Base-by-base conservation (phyloP, 139 green algal species). In the Tetraselmis chui region DNA sequence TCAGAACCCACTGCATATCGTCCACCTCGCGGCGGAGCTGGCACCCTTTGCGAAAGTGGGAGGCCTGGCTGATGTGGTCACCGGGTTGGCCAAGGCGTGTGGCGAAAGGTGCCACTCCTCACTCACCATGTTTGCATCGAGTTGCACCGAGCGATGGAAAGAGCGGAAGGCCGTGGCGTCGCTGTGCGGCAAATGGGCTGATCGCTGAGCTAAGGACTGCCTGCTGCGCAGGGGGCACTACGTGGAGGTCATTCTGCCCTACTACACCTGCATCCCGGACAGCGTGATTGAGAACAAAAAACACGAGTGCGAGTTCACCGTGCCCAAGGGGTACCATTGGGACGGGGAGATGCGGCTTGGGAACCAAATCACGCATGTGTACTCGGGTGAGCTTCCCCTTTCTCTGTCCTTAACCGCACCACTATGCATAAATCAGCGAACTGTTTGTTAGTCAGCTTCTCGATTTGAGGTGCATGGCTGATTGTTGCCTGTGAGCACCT, bases 11-110 rank as follows among this genome's bases (percentile, higher is more conserved):
- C 76, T 97, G 75, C 87, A 97, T 79, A 86, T 98, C 0, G 89
- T 97, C 59, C 95, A 98, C 87, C 83, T 98, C 27, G 94, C 93
- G 0, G 95, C 95, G 0, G 95, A 98, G 90, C 94, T 98, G 91
- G 95, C 95, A 29, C 95, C 95, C 27, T 84, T 95, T 26, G 95
- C 95, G 58, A 98, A 98, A 87, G 95, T 96, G 0, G 95, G 95
- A 5, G 95, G 95, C n/a, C 87, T 98, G 67, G 95, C 92, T n/a
- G 95, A 98, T 83, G 95, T 98, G 25, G 94, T 98, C 32, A 92
- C 90, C 2, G 94, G 94, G 1, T 86, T 97, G 32, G 87, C 89
- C 29, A 85, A 88, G 30, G 91, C 93, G n/a, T 94, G 87, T 77
- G 75, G 91, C 29, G 85, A 85, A 0, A 84, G 91, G 0, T 94